Evolutionary conservation across 2,329 filamentous ascomycete genomes (phyloP), one percentile per base, ranked within the genome.

Genomic region (Trichoderma sp.): DNA sequence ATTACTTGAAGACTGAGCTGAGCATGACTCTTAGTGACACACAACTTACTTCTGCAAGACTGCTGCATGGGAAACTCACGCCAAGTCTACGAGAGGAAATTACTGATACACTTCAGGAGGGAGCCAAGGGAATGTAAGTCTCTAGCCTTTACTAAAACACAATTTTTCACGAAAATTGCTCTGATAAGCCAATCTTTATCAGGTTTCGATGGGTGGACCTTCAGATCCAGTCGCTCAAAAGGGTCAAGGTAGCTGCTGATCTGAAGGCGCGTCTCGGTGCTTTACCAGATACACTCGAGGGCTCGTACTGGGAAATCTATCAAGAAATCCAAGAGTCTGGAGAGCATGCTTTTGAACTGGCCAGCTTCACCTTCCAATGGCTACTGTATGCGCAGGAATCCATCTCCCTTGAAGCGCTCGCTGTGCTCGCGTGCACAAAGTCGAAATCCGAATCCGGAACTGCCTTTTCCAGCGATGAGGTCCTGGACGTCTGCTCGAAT

Each of bases 121-220:
- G 56, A 47, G 65, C 65, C 4, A 39, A 60, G 18, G 65, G 65
- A 60, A 69, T 69, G 65, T 69, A 43, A 58, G 65, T 69, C 53
- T 6, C 30, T 24, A 21, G 18, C 24, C 51, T 28, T 26, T 34
- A 30, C 28, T 15, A 14, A 21, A 57, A 58, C 6, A 36, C 32
- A 39, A 3, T 39, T 15, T 39, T 18, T 14, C 36, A n/a, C 6
- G 47, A 39, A 28, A 3, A 26, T 28, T 60, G 53, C 53, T 47
- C 53, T 43, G 12, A 60, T n/a, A 8, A 58, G n/a, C 26, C 24
- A n/a, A 36, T 21, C 11, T 18, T 60, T 3, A 21, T n/a, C 53
- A 68, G 65, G 65, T 69, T 69, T 60, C 65, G 65, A 39, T 69
- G 65, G 65, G 65, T 60, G 1, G 65, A 47, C 36, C 65, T 69